A percentile compares a stretch with the other conserved stretches of the same genome.
Conservation (phyloP, 371 early-diverging fungal species). For the Syncephalastrum racemosum region DNA sequence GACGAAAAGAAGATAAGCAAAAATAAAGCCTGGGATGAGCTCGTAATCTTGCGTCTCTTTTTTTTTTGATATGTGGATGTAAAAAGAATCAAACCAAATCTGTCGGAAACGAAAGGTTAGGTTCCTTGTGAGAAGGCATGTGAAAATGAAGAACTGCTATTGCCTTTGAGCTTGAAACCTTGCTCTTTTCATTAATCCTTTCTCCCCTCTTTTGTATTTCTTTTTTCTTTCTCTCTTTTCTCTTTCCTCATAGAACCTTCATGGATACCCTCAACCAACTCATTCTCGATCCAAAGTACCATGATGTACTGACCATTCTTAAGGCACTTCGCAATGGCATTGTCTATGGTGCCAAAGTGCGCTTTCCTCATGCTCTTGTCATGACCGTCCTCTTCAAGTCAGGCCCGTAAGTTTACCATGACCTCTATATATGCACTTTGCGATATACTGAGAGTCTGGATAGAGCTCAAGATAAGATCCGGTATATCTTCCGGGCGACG, state of each 20-base stretch:
- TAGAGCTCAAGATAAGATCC: constrained; percentile 68
- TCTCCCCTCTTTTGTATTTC: constrained; percentile 2
- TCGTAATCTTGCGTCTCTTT: too few relatives aligned
- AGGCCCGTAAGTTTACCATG: constrained; percentile 69
- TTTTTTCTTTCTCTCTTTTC: constrained; percentile 7
- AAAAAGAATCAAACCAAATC: too few relatives aligned
- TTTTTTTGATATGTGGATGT: too few relatives aligned
- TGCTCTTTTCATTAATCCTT: not conserved
- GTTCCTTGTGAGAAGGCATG: too few relatives aligned
- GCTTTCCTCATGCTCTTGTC: constrained; percentile 97
- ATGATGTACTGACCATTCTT: constrained; percentile 81
- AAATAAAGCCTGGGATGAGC: too few relatives aligned
- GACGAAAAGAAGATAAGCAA: too few relatives aligned
- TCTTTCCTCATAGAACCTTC: not conserved
- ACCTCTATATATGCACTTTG: not conserved
- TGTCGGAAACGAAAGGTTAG: too few relatives aligned
- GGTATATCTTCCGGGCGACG: constrained; percentile 83
- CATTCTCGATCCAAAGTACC: constrained; percentile 71
- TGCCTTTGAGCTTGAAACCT: constrained; percentile 1
- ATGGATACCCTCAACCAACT: constrained; percentile 56
- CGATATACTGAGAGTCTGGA: not conserved
- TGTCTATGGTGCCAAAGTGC: constrained; percentile 95
- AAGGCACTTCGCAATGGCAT: constrained; percentile 96
- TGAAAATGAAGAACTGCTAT: too few relatives aligned
- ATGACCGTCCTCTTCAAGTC: constrained; percentile 95